phyloP scores from a whole-genome alignment of 352 stramenopile genomes.

The Peronospora farinosa region DNA sequence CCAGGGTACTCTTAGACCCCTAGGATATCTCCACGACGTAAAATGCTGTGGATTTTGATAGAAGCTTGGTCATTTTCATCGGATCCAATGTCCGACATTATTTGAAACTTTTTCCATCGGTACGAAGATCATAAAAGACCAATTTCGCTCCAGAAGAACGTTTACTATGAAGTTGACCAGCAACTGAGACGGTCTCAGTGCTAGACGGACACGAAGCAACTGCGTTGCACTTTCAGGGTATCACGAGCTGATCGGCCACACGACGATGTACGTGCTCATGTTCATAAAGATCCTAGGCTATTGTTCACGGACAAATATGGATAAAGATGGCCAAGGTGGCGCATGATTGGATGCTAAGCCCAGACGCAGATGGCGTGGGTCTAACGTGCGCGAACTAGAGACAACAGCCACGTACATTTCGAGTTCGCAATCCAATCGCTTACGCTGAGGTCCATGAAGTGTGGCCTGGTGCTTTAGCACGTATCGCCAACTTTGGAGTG shows the following conservation, averaged over 20 bases:
- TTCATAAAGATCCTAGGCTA: slow-evolving; percentile 61
- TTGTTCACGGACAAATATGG: slow-evolving; percentile 79
- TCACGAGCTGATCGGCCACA: slow-evolving; percentile 49
- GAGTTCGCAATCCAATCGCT: slow-evolving; percentile 94
- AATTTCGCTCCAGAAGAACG: too few relatives aligned
- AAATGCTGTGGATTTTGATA: too few relatives aligned
- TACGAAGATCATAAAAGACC: too few relatives aligned
- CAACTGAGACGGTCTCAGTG: too few relatives aligned
- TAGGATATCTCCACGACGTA: too few relatives aligned
- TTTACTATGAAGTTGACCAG: too few relatives aligned
- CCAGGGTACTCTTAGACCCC: too few relatives aligned
- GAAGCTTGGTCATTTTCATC: too few relatives aligned
- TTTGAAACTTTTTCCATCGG: too few relatives aligned
- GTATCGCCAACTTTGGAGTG: slow-evolving; percentile 89
- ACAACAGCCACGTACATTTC: slow-evolving; percentile 92
- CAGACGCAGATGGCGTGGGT: slow-evolving; percentile 89
- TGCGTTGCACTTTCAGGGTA: slow-evolving; percentile 48
- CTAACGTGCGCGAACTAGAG: slow-evolving; percentile 85
- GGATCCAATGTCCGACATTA: too few relatives aligned
- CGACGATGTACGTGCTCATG: slow-evolving; percentile 63
- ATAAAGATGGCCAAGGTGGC: slow-evolving; percentile 60
- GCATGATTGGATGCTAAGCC: slow-evolving; percentile 80
- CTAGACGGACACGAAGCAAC: slow-evolving; percentile 53
- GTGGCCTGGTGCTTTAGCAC: slow-evolving; percentile 93
- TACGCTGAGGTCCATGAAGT: slow-evolving; percentile 92